A percentile compares a stretch with the other conserved stretches of the same genome.
These are phyloP conservation scores for Leptographium galeiforme DNA, from an alignment of 2,329 filamentous ascomycete species.

Conservation along the genomic window DNA sequence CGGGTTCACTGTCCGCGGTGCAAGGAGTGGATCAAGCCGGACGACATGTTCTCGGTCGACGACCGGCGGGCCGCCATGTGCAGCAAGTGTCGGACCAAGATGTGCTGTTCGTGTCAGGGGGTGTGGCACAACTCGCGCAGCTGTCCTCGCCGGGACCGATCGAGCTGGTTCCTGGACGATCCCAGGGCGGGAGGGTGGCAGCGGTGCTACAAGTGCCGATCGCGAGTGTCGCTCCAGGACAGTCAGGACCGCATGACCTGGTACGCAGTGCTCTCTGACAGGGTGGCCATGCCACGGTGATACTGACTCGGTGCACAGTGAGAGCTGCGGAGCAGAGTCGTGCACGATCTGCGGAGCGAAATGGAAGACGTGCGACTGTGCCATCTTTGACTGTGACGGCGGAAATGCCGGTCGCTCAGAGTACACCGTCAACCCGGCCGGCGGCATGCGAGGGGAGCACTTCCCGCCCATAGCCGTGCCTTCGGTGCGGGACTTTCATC, in stretches of 20 bases:
- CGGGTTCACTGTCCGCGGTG: conserved; percentile 72
- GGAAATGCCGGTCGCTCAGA: conserved; percentile 40
- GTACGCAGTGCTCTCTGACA: conserved; percentile 30
- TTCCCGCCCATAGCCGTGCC: conserved; percentile 14
- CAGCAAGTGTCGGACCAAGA: conserved; percentile 55
- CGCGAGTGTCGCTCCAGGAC: conserved; percentile 65
- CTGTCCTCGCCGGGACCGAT: conserved; percentile 60
- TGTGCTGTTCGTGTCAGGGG: conserved; percentile 61
- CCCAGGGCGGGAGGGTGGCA: conserved; percentile 60
- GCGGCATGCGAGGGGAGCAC: conserved; percentile 20
- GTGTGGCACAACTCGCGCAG: conserved; percentile 58
- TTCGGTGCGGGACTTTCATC: conserved; percentile 18
- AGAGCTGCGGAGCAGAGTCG: conserved; percentile 69
- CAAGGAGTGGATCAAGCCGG: conserved; percentile 67
- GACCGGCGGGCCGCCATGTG: conserved; percentile 58
- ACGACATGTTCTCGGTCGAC: conserved; percentile 46
- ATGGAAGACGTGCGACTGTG: conserved; percentile 76
- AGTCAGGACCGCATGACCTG: conserved; percentile 85
- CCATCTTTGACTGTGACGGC: conserved; percentile 57
- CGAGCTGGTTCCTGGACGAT: conserved; percentile 46
- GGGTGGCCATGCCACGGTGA: neutral
- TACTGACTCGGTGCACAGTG: conserved; percentile 11
- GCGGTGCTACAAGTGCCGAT: conserved; percentile 59
- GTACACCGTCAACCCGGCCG: conserved; percentile 33
- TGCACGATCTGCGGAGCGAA: conserved; percentile 74